Evolutionary conservation across 2,329 filamentous ascomycete species (phyloP).

Genomic region (Tolypocladium tundrense): DNA sequence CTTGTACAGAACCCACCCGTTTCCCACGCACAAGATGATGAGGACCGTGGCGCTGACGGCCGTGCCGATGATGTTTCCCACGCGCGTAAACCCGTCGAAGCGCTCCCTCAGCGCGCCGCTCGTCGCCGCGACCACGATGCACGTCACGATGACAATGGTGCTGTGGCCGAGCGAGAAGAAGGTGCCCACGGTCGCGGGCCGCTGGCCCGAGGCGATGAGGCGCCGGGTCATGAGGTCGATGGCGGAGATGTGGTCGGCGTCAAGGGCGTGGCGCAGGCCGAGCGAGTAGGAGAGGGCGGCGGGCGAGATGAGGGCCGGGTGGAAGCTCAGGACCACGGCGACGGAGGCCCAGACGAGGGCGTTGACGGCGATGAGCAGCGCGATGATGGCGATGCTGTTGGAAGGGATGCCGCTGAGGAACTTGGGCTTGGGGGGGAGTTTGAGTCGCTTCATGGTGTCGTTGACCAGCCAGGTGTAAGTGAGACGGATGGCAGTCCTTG

Average conservation of each 20-base stretch:
- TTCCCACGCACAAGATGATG: slow-evolving; percentile 71
- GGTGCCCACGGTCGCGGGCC: slow-evolving; percentile 83
- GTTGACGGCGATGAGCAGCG: slow-evolving; percentile 40
- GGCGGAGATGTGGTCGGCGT: slow-evolving; percentile 80
- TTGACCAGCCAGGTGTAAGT: background rate
- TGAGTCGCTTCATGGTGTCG: slow-evolving; percentile 11
- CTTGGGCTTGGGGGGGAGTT: slow-evolving; percentile 15
- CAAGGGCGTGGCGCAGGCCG: slow-evolving; percentile 86
- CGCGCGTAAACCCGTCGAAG: slow-evolving; percentile 68
- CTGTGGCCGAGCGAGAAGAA: slow-evolving; percentile 93
- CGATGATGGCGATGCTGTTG: slow-evolving; percentile 37
- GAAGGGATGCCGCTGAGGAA: slow-evolving; percentile 20
- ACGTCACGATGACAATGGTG: slow-evolving; percentile 85
- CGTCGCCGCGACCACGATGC: slow-evolving; percentile 83
- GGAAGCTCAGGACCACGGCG: slow-evolving; percentile 41
- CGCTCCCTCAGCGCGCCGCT: slow-evolving; percentile 70
- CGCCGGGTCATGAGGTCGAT: slow-evolving; percentile 94
- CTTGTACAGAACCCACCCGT: slow-evolving; percentile 74
- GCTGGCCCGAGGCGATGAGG: slow-evolving; percentile 74
- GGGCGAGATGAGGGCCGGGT: slow-evolving; percentile 60
- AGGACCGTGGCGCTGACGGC: slow-evolving; percentile 77
- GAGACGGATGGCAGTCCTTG: background rate
- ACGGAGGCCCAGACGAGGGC: slow-evolving; percentile 42
- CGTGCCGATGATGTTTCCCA: slow-evolving; percentile 85
- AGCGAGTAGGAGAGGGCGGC: slow-evolving; percentile 81